Percentiles rank a stretch among this genome's conserved stretches.
phyloP scores from a whole-genome alignment of 1,284 basidiomycete species.

The Moniliella sp. region DNA sequence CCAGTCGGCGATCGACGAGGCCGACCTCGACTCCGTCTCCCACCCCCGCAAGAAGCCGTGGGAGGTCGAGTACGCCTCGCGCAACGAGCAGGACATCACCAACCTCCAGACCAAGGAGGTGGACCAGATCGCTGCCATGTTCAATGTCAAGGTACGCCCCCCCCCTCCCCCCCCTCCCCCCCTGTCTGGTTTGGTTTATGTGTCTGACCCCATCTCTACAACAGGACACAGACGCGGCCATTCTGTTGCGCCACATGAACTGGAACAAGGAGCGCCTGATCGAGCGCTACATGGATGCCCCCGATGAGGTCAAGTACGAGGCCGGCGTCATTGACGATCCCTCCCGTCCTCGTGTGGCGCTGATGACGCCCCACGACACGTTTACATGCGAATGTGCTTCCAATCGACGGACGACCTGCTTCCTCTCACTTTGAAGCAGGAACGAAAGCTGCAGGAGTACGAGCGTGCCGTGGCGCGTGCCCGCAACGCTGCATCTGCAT shows the following conservation, averaged over 20 bases:
- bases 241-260: conserved; percentile 60
- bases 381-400: conserved; percentile 30
- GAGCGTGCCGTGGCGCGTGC: too few relatives aligned
- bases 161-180: too few relatives aligned
- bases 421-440: too few relatives aligned
- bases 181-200: too few relatives aligned
- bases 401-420: conserved; percentile 16
- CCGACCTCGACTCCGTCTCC: conserved; percentile 6
- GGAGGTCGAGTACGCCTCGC: conserved; percentile 23
- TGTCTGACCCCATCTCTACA: too few relatives aligned
- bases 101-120: conserved; percentile 23
- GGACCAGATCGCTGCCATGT: conserved; percentile 27
- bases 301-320: conserved; percentile 22
- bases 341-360: conserved; percentile 7
- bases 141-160: conserved; percentile 20
- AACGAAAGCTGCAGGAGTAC: conserved; percentile 12
- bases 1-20: conserved; percentile 7
- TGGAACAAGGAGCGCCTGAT: conserved; percentile 90
- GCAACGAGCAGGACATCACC: conserved; percentile 12
- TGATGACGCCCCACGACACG: conserved; percentile 6
- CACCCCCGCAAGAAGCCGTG: conserved; percentile 16
- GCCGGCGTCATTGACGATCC: conserved; percentile 21
- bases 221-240: conserved; percentile 41
- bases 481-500: too few relatives aligned
- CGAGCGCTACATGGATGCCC: conserved; percentile 32